Evolutionary conservation across 1,139 yeast species (phyloP).

Genomic region (Arxiozyma slooffiae): DNA sequence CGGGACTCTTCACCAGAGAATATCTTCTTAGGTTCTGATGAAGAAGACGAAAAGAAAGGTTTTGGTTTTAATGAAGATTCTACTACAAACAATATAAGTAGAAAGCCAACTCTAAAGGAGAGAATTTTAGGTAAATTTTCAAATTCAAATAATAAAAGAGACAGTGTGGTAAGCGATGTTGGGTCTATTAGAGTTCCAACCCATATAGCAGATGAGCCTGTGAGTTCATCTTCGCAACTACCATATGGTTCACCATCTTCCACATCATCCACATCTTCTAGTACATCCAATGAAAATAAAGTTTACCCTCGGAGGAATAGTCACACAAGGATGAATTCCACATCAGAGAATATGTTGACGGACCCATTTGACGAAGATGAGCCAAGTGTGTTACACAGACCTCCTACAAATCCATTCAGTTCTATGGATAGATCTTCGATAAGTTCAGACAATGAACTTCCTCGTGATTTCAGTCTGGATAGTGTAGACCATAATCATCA

Average conservation of each 20-base stretch:
- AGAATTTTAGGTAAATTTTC: conserved; percentile 21
- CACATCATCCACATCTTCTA: conserved; percentile 12
- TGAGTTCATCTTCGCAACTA: conserved; percentile 3
- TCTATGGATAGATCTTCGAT: conserved; percentile 1
- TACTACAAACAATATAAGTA: conserved; percentile 5
- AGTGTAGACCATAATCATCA: conserved; percentile 9
- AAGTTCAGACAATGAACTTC: conserved; percentile 1
- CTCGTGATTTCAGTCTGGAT: conserved; percentile 12
- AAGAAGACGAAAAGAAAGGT: conserved; percentile 8
- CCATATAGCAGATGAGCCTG: not conserved
- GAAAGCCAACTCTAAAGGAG: conserved; percentile 19
- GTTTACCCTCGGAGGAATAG: conserved; percentile 18
- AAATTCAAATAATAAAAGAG: conserved; percentile 11
- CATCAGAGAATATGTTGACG: conserved; percentile 20
- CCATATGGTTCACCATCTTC: conserved; percentile 13
- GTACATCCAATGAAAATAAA: conserved; percentile 9
- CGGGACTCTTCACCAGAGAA: conserved; percentile 29
- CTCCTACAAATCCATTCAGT: conserved; percentile 7
- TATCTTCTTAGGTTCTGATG: conserved; percentile 12
- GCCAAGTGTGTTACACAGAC: conserved; percentile 7
- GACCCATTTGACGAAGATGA: conserved; percentile 17
- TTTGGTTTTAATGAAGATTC: not conserved
- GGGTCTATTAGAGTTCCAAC: conserved; percentile 2
- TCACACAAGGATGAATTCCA: conserved; percentile 15
- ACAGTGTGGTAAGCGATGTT: conserved; percentile 1